A percentile compares a stretch with the other conserved stretches of the same genome.
phyloP scores from a whole-genome alignment of 805 yeast genomes.

The Wickerhamiella vanderwaltii region DNA sequence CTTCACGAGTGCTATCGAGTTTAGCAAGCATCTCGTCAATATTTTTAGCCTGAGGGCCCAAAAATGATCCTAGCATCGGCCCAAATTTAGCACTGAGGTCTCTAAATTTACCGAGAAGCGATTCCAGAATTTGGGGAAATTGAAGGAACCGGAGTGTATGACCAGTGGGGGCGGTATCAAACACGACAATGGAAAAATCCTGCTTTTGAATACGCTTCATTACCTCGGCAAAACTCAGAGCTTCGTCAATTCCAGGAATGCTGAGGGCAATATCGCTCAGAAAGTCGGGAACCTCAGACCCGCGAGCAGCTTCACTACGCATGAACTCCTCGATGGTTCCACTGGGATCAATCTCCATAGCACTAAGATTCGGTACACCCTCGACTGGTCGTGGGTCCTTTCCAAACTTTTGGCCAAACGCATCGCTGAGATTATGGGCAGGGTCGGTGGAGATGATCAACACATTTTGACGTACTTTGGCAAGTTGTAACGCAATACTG shows the following conservation, averaged over 20 bases:
- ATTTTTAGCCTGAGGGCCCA: constrained; percentile 40
- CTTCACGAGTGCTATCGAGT: constrained; percentile 64
- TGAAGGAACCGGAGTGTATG: constrained; percentile 92
- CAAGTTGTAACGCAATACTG: constrained; percentile 87
- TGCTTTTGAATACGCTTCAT: constrained; percentile 82
- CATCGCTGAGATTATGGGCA: constrained; percentile 94
- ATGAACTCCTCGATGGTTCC: constrained; percentile 81
- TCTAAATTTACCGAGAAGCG: constrained; percentile 73
- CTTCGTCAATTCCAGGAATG: constrained; percentile 98
- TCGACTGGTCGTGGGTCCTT: constrained; percentile 92
- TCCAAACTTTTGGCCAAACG: constrained; percentile 95
- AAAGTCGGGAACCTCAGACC: constrained; percentile 47
- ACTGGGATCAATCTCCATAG: constrained; percentile 98
- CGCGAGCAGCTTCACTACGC: constrained; percentile 30
- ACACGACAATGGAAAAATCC: constrained; percentile 76
- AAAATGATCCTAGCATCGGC: constrained; percentile 69
- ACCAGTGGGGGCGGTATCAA: constrained; percentile 99
- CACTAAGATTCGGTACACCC: constrained; percentile 75
- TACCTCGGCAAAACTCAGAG: constrained; percentile 94
- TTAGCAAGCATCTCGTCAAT: constrained; percentile 61
- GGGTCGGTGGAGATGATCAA: constrained; percentile 94
- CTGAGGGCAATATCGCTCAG: constrained; percentile 87
- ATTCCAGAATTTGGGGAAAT: constrained; percentile 84
- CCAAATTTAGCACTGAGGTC: constrained; percentile 80
- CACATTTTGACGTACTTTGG: constrained; percentile 70